Percentiles rank a stretch among this genome's conserved stretches.
Conservation (phyloP, 2,329 filamentous ascomycete genomes). For the Pseudogymnoascus sp. region DNA sequence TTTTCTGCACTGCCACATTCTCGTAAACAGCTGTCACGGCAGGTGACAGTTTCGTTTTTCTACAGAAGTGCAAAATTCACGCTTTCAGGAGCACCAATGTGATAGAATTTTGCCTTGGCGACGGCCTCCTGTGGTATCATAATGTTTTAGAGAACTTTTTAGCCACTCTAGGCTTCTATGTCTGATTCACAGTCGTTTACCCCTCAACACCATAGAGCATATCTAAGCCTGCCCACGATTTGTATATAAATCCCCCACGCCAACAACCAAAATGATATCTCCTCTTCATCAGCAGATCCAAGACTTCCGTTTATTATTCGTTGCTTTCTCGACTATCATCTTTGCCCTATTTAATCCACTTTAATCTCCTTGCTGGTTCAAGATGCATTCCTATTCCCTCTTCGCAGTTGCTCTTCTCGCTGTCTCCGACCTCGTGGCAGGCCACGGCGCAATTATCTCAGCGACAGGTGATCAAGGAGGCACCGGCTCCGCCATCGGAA, state of each 20-base stretch:
- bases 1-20: not conserved
- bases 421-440: conserved; percentile 48
- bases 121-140: not conserved
- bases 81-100: not conserved
- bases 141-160: not conserved
- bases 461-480: conserved; percentile 53
- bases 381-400: conserved; percentile 37
- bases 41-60: not conserved
- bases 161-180: not conserved
- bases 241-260: not conserved
- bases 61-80: not conserved
- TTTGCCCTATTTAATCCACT: not conserved
- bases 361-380: conserved; percentile 12
- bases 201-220: not conserved
- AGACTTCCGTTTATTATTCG: not conserved
- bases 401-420: conserved; percentile 41
- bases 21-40: not conserved
- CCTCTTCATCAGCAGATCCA: not conserved
- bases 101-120: not conserved
- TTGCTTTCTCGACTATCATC: not conserved
- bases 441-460: conserved; percentile 53
- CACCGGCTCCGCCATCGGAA: conserved; percentile 42
- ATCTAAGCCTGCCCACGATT: not conserved
- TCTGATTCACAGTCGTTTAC: not conserved
- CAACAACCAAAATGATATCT: not conserved